Base-by-base conservation (phyloP, 2,329 filamentous ascomycete genomes). In the Ophiostoma triangulosporum region DNA sequence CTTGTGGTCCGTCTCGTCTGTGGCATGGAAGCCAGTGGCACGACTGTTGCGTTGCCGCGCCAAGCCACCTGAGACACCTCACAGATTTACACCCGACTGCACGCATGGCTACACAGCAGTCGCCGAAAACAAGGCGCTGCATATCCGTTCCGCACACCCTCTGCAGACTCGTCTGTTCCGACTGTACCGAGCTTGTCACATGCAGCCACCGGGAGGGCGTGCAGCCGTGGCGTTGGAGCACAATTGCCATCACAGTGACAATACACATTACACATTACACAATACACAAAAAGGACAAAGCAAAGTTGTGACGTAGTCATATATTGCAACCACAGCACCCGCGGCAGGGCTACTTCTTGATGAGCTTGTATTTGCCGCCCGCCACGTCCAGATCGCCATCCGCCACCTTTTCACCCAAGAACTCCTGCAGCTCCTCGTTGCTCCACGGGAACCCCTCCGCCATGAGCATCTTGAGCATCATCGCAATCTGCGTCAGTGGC, bases 401-500 rank as follows among this genome's bases (percentile, higher is more conserved):
- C 6, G 73, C 72, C n/a, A 91, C 83, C 78, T 95, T 90, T 56
- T 84, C 80, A 8, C 72, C 78, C 55, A 97, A 68, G 64, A 96
- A 86, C 65, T 85, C 86, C 62, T 82, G 80, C 57, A 97, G 69
- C 69, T 97, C 90, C 64, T 95, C 90, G 62, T 87, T 87, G 57
- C 84, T 88, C 76, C 88, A 95, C 0, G 87, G 80, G 64, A 95
- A 96, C 2, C 89, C 90, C 12, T 88, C 88, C 0, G 86, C 80
- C 51, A 96, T 81, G 55, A 91, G 77, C 77, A 97, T 91, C 69
- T 88, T 88, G 75, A 98, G 76, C 88, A 97, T 96, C 84, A 90
- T 95, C 8, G 82, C 77, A 59, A 98, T 94, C 64, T 89, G 80
- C 53, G 75, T 75, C 56, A 90, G 71, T 50, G 86, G 83, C 86